Evolutionary conservation across 371 early-diverging fungal genomes (phyloP).

Genomic region (Syncephalastrum racemosum): DNA sequence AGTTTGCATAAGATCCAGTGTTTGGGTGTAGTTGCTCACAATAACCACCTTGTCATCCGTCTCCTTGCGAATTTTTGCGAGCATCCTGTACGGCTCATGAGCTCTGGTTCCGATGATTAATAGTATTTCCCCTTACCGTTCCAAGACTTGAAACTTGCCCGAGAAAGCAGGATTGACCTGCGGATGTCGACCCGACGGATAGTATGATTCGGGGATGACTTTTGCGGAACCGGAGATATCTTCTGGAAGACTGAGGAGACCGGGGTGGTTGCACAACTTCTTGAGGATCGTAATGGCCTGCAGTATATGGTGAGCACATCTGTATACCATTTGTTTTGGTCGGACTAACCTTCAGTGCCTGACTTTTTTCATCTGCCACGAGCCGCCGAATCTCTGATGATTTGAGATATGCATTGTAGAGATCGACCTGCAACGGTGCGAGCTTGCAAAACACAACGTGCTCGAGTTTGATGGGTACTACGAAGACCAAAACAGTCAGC

Average conservation of each 20-base stretch:
- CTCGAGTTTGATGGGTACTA: conserved; percentile 94
- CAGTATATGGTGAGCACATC: background rate
- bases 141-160: conserved; percentile 88
- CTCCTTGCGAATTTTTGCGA: conserved; percentile 67
- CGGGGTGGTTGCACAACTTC: conserved; percentile 95
- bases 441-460: conserved; percentile 95
- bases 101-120: conserved; percentile 14
- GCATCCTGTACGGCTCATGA: conserved; percentile 42
- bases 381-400: conserved; percentile 78
- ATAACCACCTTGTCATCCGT: conserved; percentile 94
- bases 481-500: background rate
- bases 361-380: conserved; percentile 60
- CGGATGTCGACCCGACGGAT: conserved; percentile 24
- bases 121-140: conserved; percentile 55
- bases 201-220: conserved; percentile 52
- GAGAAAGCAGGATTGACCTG: conserved; percentile 72
- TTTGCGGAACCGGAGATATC: conserved; percentile 70
- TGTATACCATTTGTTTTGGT: background rate
- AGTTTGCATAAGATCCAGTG: conserved; percentile 91
- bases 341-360: conserved; percentile 63
- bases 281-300: conserved; percentile 89
- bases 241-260: conserved; percentile 69
- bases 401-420: conserved; percentile 80
- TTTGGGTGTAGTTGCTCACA: conserved; percentile 97
- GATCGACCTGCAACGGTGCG: conserved; percentile 70